Evolutionary conservation across 176 grass and related monocot species (phyloP).

Genomic region (Oryza longistaminata): DNA sequence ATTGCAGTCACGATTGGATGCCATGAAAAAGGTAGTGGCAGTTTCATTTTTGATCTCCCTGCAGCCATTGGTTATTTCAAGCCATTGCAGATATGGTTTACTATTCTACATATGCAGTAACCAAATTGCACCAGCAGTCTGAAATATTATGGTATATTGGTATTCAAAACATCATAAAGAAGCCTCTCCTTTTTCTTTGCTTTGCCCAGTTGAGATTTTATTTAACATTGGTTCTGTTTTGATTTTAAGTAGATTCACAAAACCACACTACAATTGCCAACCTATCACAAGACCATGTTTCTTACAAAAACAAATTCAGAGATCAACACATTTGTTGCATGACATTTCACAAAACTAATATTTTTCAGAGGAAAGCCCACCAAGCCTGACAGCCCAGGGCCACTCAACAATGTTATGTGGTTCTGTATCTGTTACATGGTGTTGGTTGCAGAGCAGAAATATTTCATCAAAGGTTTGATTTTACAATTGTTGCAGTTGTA

Average conservation of each 20-base stretch:
- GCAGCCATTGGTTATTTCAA: neutral
- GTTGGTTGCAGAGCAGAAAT: neutral
- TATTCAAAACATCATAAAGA: neutral
- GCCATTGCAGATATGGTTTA: conserved; percentile 10
- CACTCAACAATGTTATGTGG: neutral
- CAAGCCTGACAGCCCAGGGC: neutral
- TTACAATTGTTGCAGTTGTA: neutral
- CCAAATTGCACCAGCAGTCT: neutral
- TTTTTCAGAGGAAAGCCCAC: neutral
- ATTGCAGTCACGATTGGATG: conserved; percentile 80
- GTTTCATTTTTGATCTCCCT: neutral
- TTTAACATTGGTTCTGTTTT: neutral
- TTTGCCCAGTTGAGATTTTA: conserved; percentile 2
- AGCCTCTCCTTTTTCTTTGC: neutral
- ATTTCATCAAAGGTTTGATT: neutral
- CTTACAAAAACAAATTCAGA: neutral
- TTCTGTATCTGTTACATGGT: neutral
- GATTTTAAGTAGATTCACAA: neutral
- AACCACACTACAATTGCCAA: neutral
- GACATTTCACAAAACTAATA: neutral
- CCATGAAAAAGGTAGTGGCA: conserved; percentile 71
- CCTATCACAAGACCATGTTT: neutral
- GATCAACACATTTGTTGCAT: neutral
- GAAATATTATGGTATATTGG: neutral
- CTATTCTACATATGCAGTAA: neutral